phyloP scores from a whole-genome alignment of 1,284 basidiomycete genomes.

The Pulveroboletus sp. region DNA sequence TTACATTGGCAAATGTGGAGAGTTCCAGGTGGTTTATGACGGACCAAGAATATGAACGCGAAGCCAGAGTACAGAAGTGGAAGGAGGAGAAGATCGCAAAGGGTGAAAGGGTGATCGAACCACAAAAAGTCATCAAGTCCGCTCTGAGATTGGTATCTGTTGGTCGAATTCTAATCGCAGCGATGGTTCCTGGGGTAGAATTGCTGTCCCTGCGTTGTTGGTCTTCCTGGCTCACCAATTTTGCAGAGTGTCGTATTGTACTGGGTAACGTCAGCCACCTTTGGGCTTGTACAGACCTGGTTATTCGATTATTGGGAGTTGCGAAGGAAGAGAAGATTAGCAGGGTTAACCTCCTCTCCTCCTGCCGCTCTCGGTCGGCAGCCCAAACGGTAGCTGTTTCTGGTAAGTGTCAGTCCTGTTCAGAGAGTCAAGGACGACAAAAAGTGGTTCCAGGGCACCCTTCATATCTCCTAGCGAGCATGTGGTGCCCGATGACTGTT shows the following conservation, averaged over 20 bases:
- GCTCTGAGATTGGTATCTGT: conserved; percentile 61
- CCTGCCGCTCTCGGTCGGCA: background rate
- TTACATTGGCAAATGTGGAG: conserved; percentile 77
- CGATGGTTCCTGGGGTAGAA: conserved; percentile 75
- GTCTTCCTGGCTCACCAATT: conserved; percentile 7
- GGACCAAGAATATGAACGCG: conserved; percentile 46
- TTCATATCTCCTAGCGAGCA: conserved; percentile 27
- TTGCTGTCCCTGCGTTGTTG: background rate
- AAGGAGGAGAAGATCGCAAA: conserved; percentile 46
- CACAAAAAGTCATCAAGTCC: conserved; percentile 57
- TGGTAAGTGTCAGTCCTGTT: conserved; percentile 12
- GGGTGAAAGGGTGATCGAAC: conserved; percentile 44
- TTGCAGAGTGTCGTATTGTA: conserved; percentile 72
- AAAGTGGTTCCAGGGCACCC: conserved; percentile 69
- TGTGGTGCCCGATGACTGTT: conserved; percentile 51
- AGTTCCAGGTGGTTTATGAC: conserved; percentile 66
- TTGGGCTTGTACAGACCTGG: conserved; percentile 78
- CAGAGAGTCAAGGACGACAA: conserved; percentile 55
- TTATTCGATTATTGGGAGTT: conserved; percentile 63
- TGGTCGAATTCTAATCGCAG: conserved; percentile 71
- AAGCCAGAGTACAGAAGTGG: conserved; percentile 36
- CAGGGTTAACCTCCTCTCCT: conserved; percentile 2
- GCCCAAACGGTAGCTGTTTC: conserved; percentile 13
- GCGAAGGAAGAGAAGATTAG: conserved; percentile 38
- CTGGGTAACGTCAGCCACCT: conserved; percentile 80